Evolutionary conservation across 1,284 basidiomycete genomes (phyloP).

Genomic region (Apiotrichum montevideense): DNA sequence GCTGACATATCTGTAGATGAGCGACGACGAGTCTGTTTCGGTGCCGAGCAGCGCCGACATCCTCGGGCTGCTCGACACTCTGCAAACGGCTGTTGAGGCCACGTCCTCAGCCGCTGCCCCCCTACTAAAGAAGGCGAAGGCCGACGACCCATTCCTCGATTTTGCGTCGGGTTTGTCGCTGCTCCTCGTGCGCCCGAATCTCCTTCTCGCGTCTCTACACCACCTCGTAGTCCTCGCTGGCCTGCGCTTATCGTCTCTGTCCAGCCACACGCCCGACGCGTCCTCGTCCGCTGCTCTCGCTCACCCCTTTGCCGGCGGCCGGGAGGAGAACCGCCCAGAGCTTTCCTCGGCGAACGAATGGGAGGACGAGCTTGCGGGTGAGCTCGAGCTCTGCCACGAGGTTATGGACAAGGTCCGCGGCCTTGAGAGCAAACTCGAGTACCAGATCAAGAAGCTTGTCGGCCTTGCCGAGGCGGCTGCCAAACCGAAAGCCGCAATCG

Average conservation of each 20-base stretch:
- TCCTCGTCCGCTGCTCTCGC: conserved; percentile 19
- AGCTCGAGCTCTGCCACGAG: conserved; percentile 44
- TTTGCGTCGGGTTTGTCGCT: conserved; percentile 80
- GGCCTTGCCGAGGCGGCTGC: conserved; percentile 60
- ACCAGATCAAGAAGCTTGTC: conserved; percentile 92
- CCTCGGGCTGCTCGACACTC: conserved; percentile 31
- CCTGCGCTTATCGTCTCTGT: conserved; percentile 41
- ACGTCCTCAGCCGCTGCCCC: conserved; percentile 35
- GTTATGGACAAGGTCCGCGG: conserved; percentile 52
- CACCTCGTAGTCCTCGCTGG: conserved; percentile 71
- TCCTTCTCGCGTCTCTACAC: conserved; percentile 81
- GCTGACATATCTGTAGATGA: conserved; percentile 8
- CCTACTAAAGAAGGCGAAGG: conserved; percentile 38
- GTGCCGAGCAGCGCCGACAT: conserved; percentile 28
- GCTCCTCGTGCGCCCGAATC: conserved; percentile 78
- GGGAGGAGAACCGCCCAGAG: conserved; percentile 1
- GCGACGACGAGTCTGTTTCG: conserved; percentile 16
- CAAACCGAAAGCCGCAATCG: conserved; percentile 50
- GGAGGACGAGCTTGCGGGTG: conserved; percentile 30
- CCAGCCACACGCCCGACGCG: conserved; percentile 8
- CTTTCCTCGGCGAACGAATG: background rate
- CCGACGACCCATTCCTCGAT: conserved; percentile 52
- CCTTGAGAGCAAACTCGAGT: conserved; percentile 78
- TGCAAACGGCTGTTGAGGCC: conserved; percentile 40
- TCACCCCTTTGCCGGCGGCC: conserved; percentile 11